Evolutionary conservation across 2,329 filamentous ascomycete genomes (phyloP), one percentile per base, ranked within the genome.

Genomic region (Cytospora paraplurivora): DNA sequence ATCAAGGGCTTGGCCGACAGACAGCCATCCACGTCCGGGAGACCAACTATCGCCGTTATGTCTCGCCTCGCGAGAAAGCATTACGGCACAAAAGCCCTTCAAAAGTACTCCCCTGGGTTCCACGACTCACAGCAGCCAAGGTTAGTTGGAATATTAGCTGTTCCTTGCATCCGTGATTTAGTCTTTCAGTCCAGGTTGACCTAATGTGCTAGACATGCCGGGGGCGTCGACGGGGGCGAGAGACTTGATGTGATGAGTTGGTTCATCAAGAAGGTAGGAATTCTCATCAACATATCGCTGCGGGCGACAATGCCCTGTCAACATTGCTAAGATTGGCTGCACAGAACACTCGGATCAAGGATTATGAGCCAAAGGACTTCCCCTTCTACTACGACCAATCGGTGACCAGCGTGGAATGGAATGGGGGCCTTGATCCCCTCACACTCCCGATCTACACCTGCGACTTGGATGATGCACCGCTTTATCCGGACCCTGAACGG

Each of bases 331-430:
- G 15, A 17, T 13, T 13, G 13, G 38, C 4, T 15, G 38, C 38
- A 15, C 51, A 53, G 51, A 53, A 53, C 32, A 33, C 51, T 27
- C 8, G 51, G 32, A 34, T 53, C 51, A 53, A 17, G 51, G 51
- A 53, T 15, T 33, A 34, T 34, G 27, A 53, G 51, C 27, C 21
- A n/a, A 33, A 15, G 51, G 51, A 27, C 17, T 53, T 53, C 32
- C 27, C 11, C n/a, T 53, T 53, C 27, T 53, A 53, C 34, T 53
- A 53, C n/a, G 51, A 53, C 17, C 51, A 53, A 32, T 12, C 8
- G 21, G 51, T 53, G 7, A 12, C 12, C 7, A 53, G 17, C 8
- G 32, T 34, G 6, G 51, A 35, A 7, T 53, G 32, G 21, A 53
- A 53, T 35, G 51, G 51, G 15, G 27, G 51, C 3, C n/a, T 53